Conservation (phyloP, 306 rosid genomes). For the Parietaria judaica region DNA sequence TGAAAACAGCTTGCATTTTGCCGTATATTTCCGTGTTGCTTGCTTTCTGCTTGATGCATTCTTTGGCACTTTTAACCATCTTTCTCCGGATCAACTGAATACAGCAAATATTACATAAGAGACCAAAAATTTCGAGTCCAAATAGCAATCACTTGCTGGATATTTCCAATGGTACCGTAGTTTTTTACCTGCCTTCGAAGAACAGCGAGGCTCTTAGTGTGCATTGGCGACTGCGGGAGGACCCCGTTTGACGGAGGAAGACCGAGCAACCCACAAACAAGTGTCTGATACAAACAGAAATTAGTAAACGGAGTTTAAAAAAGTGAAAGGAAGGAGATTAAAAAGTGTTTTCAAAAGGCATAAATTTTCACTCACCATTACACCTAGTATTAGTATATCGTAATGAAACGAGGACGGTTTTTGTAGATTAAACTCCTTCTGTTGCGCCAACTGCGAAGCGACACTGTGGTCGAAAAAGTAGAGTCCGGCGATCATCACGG, state of each 20-base stretch:
- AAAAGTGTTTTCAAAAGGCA: no score
- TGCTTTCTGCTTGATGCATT: conserved; percentile 34
- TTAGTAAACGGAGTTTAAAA: conserved; percentile 1
- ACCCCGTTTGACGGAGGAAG: conserved; percentile 98
- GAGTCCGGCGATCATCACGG: conserved; percentile 73
- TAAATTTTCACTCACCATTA: conserved; percentile 39
- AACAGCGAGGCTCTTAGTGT: conserved; percentile 83
- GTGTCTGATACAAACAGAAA: conserved; percentile 37
- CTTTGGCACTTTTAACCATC: conserved; percentile 80
- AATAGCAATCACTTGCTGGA: background rate
- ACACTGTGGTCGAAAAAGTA: conserved; percentile 88
- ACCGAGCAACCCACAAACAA: conserved; percentile 84
- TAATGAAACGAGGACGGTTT: conserved; percentile 88
- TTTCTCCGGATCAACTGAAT: conserved; percentile 51
- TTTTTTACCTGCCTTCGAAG: conserved; percentile 55
- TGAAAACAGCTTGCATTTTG: conserved; percentile 58
- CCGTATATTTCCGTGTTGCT: conserved; percentile 57
- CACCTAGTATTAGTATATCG: conserved; percentile 65
- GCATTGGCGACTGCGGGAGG: conserved; percentile 95
- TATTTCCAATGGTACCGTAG: background rate
- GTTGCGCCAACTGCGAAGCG: conserved; percentile 83
- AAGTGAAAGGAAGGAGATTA: background rate
- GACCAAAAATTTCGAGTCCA: background rate
- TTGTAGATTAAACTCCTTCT: conserved; percentile 80
- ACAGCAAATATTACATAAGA: conserved; percentile 4